Evolutionary conservation across 2,329 filamentous ascomycete genomes (phyloP).

Genomic region (Trichophyton schoenleinii): DNA sequence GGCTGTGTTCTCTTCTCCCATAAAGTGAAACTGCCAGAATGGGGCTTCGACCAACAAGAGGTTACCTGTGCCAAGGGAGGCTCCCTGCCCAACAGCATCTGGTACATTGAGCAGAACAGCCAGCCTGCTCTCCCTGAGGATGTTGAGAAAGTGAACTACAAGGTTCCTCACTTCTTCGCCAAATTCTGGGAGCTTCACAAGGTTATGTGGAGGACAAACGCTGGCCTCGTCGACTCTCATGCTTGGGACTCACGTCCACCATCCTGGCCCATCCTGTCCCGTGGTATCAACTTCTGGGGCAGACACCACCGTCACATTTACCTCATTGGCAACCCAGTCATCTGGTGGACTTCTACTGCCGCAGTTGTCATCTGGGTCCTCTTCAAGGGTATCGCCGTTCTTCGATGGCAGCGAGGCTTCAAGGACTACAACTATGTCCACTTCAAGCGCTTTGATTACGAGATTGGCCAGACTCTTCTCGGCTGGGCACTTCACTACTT

Average conservation of each 20-base stretch:
- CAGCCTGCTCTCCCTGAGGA: constrained; percentile 63
- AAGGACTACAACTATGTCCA: constrained; percentile 67
- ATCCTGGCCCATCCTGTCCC: constrained; percentile 81
- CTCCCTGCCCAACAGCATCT: constrained; percentile 88
- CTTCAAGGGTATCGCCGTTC: constrained; percentile 76
- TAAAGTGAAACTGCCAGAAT: constrained; percentile 96
- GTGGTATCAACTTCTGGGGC: constrained; percentile 99
- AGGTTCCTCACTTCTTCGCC: constrained; percentile 83
- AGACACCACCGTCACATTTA: constrained; percentile 91
- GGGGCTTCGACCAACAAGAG: constrained; percentile 96
- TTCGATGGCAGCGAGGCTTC: constrained; percentile 91
- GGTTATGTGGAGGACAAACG: constrained; percentile 99
- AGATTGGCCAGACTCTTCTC: constrained; percentile 77
- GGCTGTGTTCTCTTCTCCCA: constrained; percentile 94
- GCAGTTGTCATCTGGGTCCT: constrained; percentile 63
- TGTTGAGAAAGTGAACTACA: constrained; percentile 92
- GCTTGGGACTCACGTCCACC: constrained; percentile 93
- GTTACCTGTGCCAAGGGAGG: constrained; percentile 92
- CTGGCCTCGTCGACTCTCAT: constrained; percentile 88
- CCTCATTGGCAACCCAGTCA: constrained; percentile 82
- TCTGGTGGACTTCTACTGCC: constrained; percentile 83
- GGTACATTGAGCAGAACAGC: constrained; percentile 87
- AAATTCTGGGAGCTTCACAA: constrained; percentile 97
- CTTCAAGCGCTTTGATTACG: constrained; percentile 97
- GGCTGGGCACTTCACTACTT: constrained; percentile 98